Evolutionary conservation across 352 stramenopile genomes (phyloP).

Genomic region (Phytophthora citricola): DNA sequence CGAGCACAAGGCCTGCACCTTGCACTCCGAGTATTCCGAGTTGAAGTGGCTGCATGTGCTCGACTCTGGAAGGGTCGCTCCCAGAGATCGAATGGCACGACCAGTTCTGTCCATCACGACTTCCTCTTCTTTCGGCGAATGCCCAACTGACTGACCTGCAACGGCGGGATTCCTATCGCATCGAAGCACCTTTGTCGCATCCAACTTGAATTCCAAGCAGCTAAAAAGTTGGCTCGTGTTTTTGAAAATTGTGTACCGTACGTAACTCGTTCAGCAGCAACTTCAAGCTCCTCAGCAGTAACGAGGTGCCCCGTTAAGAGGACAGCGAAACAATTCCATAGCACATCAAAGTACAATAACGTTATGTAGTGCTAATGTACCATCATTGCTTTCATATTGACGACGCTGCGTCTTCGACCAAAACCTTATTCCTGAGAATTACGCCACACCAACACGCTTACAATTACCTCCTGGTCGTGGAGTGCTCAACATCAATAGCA

Average conservation of each 20-base stretch:
- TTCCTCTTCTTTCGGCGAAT: constrained; percentile 1
- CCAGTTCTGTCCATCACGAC: not conserved
- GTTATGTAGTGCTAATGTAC: constrained; percentile 4
- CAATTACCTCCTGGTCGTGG: constrained; percentile 24
- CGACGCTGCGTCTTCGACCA: constrained; percentile 12
- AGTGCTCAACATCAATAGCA: constrained; percentile 22
- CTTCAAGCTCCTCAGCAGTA: no score
- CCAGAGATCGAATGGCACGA: not conserved
- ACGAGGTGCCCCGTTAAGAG: no score
- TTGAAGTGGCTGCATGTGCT: constrained; percentile 41
- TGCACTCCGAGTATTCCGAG: constrained; percentile 36
- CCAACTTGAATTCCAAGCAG: not conserved
- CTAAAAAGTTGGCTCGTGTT: no score
- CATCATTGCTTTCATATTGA: constrained; percentile 24
- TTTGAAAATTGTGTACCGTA: no score
- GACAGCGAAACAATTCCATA: not conserved
- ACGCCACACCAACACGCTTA: constrained; percentile 23
- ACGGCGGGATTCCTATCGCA: not conserved
- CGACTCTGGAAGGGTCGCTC: constrained; percentile 9
- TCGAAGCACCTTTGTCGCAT: constrained; percentile 6
- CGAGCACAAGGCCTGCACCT: constrained; percentile 45
- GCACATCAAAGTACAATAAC: not conserved
- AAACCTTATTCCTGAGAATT: constrained; percentile 23
- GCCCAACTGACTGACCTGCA: not conserved
- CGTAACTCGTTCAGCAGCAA: no score